Evolutionary conservation across 352 stramenopile genomes (phyloP).

Genomic region (Phytophthora aleatoria): DNA sequence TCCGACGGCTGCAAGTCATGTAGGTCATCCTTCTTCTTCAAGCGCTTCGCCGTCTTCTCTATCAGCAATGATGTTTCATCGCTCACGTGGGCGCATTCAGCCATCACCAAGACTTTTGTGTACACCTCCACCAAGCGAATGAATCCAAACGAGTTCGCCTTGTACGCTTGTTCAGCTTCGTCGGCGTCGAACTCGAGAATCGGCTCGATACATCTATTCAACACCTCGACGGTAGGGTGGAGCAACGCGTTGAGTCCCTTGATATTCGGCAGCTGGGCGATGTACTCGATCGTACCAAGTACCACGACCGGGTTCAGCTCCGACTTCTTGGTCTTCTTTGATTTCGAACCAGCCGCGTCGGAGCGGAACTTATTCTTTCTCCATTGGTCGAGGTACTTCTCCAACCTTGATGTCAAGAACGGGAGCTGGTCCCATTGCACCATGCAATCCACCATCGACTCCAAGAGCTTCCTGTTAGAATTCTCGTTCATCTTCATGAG

Average conservation of each 20-base stretch:
- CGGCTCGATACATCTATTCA: conserved; percentile 50
- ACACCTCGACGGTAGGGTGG: conserved; percentile 44
- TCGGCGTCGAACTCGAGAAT: conserved; percentile 51
- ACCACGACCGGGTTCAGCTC: conserved; percentile 65
- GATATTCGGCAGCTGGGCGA: conserved; percentile 52
- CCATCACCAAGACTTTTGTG: conserved; percentile 59
- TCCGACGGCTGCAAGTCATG: conserved; percentile 58
- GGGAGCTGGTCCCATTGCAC: conserved; percentile 76
- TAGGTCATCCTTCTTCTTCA: conserved; percentile 48
- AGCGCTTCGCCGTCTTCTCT: conserved; percentile 47
- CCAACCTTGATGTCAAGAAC: conserved; percentile 66
- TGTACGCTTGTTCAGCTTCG: conserved; percentile 50
- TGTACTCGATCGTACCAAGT: conserved; percentile 68
- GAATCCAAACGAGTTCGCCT: conserved; percentile 60
- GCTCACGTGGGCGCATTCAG: conserved; percentile 54
- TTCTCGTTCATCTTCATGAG: conserved; percentile 79
- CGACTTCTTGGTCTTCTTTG: conserved; percentile 45
- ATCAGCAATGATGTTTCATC: conserved; percentile 53
- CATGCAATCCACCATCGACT: conserved; percentile 81
- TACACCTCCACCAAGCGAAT: conserved; percentile 77
- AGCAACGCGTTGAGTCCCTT: conserved; percentile 56
- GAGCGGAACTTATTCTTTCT: conserved; percentile 48
- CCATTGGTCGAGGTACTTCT: conserved; percentile 64
- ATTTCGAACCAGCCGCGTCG: conserved; percentile 23
- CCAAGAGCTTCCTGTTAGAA: conserved; percentile 73